Evolutionary conservation across 2,329 filamentous ascomycete species (phyloP).

Genomic region (Pseudopithomyces maydicus): DNA sequence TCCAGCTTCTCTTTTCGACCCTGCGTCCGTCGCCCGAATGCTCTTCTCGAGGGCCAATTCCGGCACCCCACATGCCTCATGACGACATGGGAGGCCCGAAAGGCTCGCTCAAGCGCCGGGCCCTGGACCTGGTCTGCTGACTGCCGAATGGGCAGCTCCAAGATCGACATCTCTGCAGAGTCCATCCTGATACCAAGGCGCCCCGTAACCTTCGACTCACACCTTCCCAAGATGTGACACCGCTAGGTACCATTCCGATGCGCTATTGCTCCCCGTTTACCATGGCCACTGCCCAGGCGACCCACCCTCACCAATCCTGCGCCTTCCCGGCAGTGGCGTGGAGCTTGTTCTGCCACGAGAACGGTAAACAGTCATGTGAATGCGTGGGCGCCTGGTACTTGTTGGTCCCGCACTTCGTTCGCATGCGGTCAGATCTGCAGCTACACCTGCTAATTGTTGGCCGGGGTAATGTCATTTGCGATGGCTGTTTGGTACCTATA

Average conservation of each 20-base stretch:
- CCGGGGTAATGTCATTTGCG: neutral
- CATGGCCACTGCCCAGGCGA: neutral
- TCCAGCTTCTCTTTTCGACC: conserved; percentile 13
- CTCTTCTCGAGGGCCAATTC: conserved; percentile 5
- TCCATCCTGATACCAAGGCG: neutral
- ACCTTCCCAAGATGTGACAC: conserved; percentile 20
- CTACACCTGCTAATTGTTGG: neutral
- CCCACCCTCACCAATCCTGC: neutral
- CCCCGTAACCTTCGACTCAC: conserved; percentile 18
- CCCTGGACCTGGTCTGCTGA: conserved; percentile 13
- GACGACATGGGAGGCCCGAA: conserved; percentile 6
- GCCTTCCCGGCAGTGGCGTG: neutral
- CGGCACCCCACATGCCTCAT: conserved; percentile 3
- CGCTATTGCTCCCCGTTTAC: neutral
- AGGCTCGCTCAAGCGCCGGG: neutral
- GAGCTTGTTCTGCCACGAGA: conserved; percentile 5
- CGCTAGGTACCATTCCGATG: conserved; percentile 5
- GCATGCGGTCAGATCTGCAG: conserved; percentile 2
- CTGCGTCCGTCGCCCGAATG: conserved; percentile 6
- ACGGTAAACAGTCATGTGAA: neutral
- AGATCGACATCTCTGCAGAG: conserved; percentile 7
- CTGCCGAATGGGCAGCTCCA: conserved; percentile 6
- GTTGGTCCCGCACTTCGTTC: neutral
- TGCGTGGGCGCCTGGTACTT: neutral
- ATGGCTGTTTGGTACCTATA: neutral